Evolutionary conservation across 176 grass and related monocot species (phyloP).

Genomic region (Raddia guianensis): DNA sequence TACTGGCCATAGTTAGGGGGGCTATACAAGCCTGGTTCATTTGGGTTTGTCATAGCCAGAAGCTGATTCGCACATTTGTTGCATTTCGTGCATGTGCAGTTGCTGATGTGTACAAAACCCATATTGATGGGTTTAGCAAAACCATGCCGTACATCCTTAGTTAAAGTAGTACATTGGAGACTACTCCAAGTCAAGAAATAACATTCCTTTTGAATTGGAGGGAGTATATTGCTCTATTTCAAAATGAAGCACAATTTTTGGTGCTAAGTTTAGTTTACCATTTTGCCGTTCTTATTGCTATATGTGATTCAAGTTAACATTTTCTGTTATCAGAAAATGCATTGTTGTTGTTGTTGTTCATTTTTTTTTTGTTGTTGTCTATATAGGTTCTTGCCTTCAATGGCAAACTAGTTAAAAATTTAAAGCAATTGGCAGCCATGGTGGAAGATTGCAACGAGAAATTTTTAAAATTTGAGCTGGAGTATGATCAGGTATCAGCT

Average conservation of each 20-base stretch:
- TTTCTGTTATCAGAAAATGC: constrained; percentile 5
- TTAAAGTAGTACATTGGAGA: neutral
- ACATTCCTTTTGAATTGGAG: neutral
- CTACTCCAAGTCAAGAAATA: neutral
- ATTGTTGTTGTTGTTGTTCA: neutral
- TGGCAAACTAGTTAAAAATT: constrained; percentile 72
- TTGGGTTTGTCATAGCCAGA: no score
- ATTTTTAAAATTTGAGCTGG: constrained; percentile 89
- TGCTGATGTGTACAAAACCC: no score
- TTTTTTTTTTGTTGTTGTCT: constrained; percentile 6
- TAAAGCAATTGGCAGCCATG: constrained; percentile 84
- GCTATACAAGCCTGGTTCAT: no score
- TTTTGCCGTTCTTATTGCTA: neutral
- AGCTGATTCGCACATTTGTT: no score
- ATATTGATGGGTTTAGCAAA: no score
- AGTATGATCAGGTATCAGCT: constrained; percentile 78
- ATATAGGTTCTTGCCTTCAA: constrained; percentile 87
- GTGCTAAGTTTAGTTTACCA: neutral
- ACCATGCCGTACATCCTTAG: no score
- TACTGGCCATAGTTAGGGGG: no score
- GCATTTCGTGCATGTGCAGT: no score
- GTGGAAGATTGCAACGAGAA: constrained; percentile 74
- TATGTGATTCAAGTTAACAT: constrained; percentile 15
- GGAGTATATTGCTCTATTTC: constrained; percentile 10
- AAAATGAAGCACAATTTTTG: neutral